These are phyloP conservation scores for Cladorrhinum sp. DNA, from an alignment of 2,329 filamentous ascomycete species.

Conservation along the genomic window DNA sequence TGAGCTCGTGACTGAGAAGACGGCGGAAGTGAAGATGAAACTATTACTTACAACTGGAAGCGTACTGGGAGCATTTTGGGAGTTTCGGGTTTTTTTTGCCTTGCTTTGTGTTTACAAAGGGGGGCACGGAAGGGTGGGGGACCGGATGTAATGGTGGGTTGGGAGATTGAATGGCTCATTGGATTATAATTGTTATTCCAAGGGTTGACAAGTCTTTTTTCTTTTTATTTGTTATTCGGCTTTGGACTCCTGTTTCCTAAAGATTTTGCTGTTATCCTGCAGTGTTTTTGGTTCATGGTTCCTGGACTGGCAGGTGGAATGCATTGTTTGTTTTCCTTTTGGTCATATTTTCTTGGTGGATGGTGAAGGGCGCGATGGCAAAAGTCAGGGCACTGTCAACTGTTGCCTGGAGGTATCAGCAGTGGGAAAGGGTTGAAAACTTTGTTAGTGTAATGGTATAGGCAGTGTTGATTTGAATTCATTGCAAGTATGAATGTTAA, in stretches of 20 bases:
- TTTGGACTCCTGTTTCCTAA: no score
- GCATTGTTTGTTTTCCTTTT: neutral
- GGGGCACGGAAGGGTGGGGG: neutral
- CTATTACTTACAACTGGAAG: neutral
- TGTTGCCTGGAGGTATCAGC: no score
- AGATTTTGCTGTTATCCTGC: no score
- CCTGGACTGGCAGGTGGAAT: neutral
- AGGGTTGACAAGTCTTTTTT: neutral
- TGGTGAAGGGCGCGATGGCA: neutral
- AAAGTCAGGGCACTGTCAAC: no score
- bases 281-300: neutral
- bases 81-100: neutral
- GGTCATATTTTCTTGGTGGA: neutral
- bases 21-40: neutral
- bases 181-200: no score
- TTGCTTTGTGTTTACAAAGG: neutral
- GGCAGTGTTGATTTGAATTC: neutral
- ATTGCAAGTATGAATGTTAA: conserved; percentile 25
- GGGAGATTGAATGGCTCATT: no score
- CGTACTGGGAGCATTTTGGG: conserved; percentile 28
- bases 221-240: no score
- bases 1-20: conserved; percentile 5
- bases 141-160: neutral
- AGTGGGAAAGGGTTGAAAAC: no score
- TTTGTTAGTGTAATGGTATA: neutral